Base-by-base conservation (phyloP, 139 green algal genomes). In the Astrephomene gubernaculifera region DNA sequence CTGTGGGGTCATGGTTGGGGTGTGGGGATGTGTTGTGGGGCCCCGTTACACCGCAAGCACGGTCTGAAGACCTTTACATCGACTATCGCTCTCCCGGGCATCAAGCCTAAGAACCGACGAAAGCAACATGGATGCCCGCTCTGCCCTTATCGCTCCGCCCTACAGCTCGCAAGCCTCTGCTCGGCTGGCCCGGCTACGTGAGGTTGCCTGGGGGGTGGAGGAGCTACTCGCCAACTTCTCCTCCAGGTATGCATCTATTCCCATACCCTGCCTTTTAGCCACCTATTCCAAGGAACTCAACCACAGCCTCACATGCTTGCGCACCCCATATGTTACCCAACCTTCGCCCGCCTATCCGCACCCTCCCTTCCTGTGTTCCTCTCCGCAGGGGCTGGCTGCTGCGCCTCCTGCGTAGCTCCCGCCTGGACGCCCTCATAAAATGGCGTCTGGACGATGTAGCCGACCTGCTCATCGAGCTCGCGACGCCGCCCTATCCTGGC, bases 141-240 rank as follows among this genome's bases (percentile, higher is more conserved):
- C n/a, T n/a, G n/a, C n/a, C n/a, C n/a, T n/a, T 57, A 57, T 57
- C 17, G 12, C 49, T 17, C 17, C 17, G 17, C 49, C 49, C 49
- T 17, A 57, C 49, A 57, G 49, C 49, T 57, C 49, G 49, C 49
- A 25, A n/a, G n/a, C n/a, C n/a, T n/a, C n/a, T 0, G 60, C 41
- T 0, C 79, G 65, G 41, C 35, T 86, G 35, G 79, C 21, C 2
- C 65, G 65, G 27, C 65, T 86, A 1, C 65, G 49, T 0, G 79
- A 86, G 29, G 79, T 78, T 35, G 45, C 65, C 24, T 86, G 79
- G 79, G 65, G 52, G 31, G 67, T 86, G n/a, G 79, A 86, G 65
- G 79, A 76, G 65, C 65, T 86, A 12, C 49, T 86, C 0, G 49
- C 29, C 24, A 57, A 57, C 45, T 86, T 76, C 79, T 86, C 79